phyloP scores from a whole-genome alignment of 176 grass and related monocot genomes.

The Carex myosuroides region DNA sequence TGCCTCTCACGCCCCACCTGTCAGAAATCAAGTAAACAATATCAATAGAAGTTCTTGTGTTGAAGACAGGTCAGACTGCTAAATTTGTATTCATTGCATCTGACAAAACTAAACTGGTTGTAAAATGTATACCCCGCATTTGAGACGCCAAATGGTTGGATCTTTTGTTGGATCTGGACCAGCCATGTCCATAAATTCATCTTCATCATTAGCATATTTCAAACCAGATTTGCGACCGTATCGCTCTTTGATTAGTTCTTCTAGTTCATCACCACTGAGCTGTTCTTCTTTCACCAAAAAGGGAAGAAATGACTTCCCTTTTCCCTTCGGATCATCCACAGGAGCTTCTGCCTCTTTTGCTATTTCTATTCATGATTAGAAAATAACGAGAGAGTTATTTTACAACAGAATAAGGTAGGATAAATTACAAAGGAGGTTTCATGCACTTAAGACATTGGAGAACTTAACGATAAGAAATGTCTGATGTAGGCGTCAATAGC shows the following conservation, averaged over 20 bases:
- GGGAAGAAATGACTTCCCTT: conserved; percentile 61
- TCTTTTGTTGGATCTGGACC: conserved; percentile 42
- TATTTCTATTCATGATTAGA: neutral
- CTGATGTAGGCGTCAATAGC: neutral
- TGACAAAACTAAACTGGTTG: neutral
- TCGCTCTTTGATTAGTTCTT: conserved; percentile 64
- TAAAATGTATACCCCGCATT: conserved; percentile 72
- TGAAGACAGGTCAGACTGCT: neutral
- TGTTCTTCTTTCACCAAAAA: conserved; percentile 92
- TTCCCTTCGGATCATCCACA: conserved; percentile 28
- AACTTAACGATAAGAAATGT: neutral
- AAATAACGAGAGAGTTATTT: neutral
- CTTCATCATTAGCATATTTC: conserved; percentile 44
- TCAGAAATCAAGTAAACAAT: conserved; percentile 27
- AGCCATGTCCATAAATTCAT: conserved; percentile 40
- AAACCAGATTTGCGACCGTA: conserved; percentile 38
- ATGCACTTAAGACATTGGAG: neutral
- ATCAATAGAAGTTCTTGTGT: neutral
- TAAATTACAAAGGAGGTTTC: neutral
- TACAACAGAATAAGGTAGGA: neutral
- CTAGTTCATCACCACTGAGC: conserved; percentile 87
- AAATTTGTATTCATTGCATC: neutral
- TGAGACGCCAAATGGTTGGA: conserved; percentile 72
- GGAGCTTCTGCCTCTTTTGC: conserved; percentile 19
- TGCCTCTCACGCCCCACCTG: conserved; percentile 84